Base-by-base conservation (phyloP, 2,329 filamentous ascomycete genomes). In the Pseudocercospora ulei region DNA sequence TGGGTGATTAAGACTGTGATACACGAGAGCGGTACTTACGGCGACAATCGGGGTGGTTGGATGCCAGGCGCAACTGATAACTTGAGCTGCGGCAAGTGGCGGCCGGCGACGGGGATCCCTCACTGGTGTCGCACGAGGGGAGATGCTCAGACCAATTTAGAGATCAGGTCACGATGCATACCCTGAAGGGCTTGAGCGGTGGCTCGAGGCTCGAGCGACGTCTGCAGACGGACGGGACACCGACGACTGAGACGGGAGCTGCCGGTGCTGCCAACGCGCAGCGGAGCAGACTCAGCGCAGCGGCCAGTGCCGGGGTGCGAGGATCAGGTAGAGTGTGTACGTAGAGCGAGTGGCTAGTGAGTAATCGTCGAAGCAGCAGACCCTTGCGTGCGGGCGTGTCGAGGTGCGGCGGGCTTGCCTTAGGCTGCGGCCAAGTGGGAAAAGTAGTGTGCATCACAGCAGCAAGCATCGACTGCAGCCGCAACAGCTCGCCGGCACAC, bases 51-150 rank as follows among this genome's bases (percentile, higher is more conserved):
- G 24, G 39, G 46, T 46, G 35, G 47, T 39, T 43, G 31, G 46
- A 31, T 44, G 39, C 33, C 43, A 45, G 37, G 37, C 36, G 41
- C 39, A 38, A 45, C 41, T 47, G 48, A 51, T 51, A 47, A 49
- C 46, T 48, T 30, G 39, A 27, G 35, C 40, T 35, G 47, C 47
- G 45, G 47, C 45, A 50, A 50, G 47, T 48, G 47, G 47, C 47
- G 47, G 47, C 30, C 47, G 35, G 16, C 27, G 47, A 50, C 47
- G 44, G 33, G 47, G 47, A 50, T 50, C 41, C 37, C 48, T 47
- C 43, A 48, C 48, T 50, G 46, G 47, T 38, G 44, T 45, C 35
- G 48, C 48, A 46, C 46, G 43, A 48, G 48, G 44, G 39, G 41
- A n/a, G n/a, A 33, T 40, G 44, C 42, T 44, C 37, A 43, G 47